Conservation (phyloP, 768 basidiomycete species). For the Russula brevipes region DNA sequence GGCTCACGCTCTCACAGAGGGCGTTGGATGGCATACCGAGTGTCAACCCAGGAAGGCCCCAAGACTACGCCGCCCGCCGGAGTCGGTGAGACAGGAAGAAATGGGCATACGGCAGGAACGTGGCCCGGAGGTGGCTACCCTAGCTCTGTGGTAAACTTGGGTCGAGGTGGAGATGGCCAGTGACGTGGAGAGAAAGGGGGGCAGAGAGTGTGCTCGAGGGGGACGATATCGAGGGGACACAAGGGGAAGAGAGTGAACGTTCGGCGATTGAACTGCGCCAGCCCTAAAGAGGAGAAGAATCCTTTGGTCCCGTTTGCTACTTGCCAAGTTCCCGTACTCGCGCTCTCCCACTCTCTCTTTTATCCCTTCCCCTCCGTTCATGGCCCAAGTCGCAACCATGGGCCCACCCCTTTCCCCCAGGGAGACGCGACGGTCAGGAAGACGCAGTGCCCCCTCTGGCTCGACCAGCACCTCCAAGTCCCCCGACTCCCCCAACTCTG, state of each 20-base stretch:
- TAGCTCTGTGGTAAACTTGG: neutral
- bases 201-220: neutral
- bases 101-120: constrained; percentile 1
- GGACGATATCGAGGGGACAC: neutral
- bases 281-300: constrained; percentile 24
- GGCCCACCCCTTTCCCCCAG: constrained; percentile 72
- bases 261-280: constrained; percentile 23
- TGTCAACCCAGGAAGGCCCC: neutral
- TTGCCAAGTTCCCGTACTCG: constrained; percentile 17
- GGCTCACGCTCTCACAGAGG: neutral
- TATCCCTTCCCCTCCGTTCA: constrained; percentile 18
- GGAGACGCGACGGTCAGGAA: constrained; percentile 72
- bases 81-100: neutral
- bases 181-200: neutral
- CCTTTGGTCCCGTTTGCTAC: constrained; percentile 14
- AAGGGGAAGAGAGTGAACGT: neutral
- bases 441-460: constrained; percentile 62
- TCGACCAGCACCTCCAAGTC: constrained; percentile 69
- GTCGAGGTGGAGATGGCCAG: neutral
- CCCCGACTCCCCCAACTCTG: constrained; percentile 60
- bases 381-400: constrained; percentile 68
- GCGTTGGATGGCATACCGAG: neutral
- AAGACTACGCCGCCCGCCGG: neutral
- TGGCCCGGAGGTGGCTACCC: neutral
- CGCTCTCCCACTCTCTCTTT: constrained; percentile 14